Conservation (phyloP, 495 filamentous ascomycete species). For the Tetracladium marchalianum region DNA sequence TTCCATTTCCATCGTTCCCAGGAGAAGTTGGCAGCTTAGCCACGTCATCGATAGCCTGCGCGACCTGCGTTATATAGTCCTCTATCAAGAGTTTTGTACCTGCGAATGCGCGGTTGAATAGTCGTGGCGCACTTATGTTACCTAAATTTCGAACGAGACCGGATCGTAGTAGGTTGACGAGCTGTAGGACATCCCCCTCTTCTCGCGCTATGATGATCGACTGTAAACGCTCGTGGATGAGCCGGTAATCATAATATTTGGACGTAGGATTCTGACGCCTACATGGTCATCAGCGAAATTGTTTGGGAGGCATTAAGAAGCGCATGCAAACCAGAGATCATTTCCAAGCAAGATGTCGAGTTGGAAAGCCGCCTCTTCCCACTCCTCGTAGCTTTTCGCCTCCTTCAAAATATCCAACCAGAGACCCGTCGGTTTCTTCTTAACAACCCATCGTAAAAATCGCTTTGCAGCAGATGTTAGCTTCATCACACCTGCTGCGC, state of each 20-base stretch:
- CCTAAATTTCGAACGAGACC: constrained; percentile 86
- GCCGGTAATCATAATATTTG: constrained; percentile 78
- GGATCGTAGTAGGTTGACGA: constrained; percentile 73
- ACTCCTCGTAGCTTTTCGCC: constrained; percentile 67
- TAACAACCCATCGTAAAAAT: constrained; percentile 43
- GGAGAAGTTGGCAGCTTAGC: constrained; percentile 56
- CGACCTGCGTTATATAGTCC: constrained; percentile 80
- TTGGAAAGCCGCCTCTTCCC: constrained; percentile 70
- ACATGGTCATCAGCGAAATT: background rate
- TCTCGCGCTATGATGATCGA: constrained; percentile 66
- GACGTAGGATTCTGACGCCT: constrained; percentile 77
- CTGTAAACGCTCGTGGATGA: constrained; percentile 70
- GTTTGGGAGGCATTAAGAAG: background rate
- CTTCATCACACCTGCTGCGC: background rate
- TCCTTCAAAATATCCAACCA: constrained; percentile 49
- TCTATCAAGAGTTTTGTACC: constrained; percentile 88
- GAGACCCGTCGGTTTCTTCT: constrained; percentile 39
- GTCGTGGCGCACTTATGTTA: constrained; percentile 74
- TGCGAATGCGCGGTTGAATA: constrained; percentile 79
- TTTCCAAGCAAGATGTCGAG: constrained; percentile 69
- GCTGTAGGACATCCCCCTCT: constrained; percentile 59
- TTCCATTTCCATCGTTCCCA: constrained; percentile 9
- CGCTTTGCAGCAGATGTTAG: constrained; percentile 28
- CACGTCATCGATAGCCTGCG: constrained; percentile 69
- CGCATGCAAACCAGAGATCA: constrained; percentile 62